Evolutionary conservation across 768 basidiomycete genomes (phyloP).

Genomic region (Naganishia onofrii): DNA sequence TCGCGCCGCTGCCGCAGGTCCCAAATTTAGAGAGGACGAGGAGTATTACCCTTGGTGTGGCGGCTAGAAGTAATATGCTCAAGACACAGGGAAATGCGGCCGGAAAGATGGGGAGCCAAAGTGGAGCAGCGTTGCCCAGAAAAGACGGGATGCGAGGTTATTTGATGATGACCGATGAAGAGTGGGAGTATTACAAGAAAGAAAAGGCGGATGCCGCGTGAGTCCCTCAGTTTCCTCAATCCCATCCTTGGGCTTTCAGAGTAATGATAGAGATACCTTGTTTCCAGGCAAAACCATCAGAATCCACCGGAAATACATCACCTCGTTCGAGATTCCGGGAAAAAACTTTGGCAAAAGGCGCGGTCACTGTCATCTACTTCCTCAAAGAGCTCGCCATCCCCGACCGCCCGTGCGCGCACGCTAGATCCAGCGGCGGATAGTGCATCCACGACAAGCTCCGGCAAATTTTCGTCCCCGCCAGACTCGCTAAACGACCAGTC

Average conservation of each 20-base stretch:
- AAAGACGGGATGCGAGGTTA: conserved; percentile 9
- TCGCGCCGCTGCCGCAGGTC: conserved; percentile 44
- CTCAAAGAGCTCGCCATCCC: conserved; percentile 18
- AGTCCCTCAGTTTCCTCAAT: background rate
- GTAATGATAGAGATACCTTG: background rate
- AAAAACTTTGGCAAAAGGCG: conserved; percentile 46
- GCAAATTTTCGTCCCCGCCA: background rate
- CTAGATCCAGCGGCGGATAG: background rate
- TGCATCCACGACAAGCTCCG: background rate
- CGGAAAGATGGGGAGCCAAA: conserved; percentile 1
- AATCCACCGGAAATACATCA: conserved; percentile 44
- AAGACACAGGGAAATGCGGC: conserved; percentile 34
- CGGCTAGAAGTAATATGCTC: conserved; percentile 43
- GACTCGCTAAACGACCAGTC: background rate
- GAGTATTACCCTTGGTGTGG: conserved; percentile 47
- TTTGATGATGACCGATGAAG: conserved; percentile 43
- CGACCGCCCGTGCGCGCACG: background rate
- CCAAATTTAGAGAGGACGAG: conserved; percentile 42
- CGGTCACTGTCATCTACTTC: conserved; percentile 33
- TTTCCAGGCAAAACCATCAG: background rate
- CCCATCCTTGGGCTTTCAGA: background rate
- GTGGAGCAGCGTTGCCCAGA: background rate
- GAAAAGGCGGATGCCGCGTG: conserved; percentile 31
- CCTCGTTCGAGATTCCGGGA: conserved; percentile 39
- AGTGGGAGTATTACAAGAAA: conserved; percentile 46